Evolutionary conservation across 148 eudicot genomes (phyloP).

Genomic region (Persicaria maculosa): DNA sequence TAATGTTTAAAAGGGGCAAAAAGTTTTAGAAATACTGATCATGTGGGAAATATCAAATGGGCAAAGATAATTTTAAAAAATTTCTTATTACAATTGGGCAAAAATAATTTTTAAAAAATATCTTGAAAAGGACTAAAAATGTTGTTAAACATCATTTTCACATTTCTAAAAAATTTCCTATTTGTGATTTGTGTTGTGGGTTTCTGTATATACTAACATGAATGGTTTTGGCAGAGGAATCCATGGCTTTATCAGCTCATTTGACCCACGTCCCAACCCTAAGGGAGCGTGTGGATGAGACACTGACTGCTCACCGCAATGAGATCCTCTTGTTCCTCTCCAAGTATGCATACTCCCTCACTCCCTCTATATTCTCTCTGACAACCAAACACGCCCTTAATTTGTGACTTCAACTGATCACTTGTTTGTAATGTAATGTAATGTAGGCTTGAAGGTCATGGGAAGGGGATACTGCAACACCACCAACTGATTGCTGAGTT

Average conservation of each 20-base stretch:
- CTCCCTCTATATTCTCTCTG: background rate
- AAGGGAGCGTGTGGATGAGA: constrained; percentile 19
- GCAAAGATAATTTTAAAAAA: too few species aligned
- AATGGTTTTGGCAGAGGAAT: constrained; percentile 1
- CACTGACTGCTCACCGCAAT: constrained; percentile 18
- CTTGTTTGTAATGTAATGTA: constrained; percentile 18
- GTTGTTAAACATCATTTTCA: too few species aligned
- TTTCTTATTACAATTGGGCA: too few species aligned
- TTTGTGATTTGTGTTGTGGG: too few species aligned
- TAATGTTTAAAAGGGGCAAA: background rate
- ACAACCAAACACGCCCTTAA: constrained; percentile 6
- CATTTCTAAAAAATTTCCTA: too few species aligned
- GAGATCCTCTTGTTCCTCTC: constrained; percentile 30
- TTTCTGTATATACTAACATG: too few species aligned
- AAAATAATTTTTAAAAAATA: too few species aligned
- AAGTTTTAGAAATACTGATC: background rate
- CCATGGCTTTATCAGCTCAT: background rate
- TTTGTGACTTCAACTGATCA: background rate
- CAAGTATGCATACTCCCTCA: constrained; percentile 14
- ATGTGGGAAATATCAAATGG: too few species aligned
- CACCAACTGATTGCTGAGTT: constrained; percentile 76
- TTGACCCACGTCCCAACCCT: constrained; percentile 18
- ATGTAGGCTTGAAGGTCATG: constrained; percentile 61
- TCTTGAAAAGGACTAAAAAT: too few species aligned
- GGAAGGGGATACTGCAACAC: constrained; percentile 79